Evolutionary conservation across 106 monocot species (phyloP), one percentile per base, ranked within the genome.

Genomic region (Acorus gramineus): DNA sequence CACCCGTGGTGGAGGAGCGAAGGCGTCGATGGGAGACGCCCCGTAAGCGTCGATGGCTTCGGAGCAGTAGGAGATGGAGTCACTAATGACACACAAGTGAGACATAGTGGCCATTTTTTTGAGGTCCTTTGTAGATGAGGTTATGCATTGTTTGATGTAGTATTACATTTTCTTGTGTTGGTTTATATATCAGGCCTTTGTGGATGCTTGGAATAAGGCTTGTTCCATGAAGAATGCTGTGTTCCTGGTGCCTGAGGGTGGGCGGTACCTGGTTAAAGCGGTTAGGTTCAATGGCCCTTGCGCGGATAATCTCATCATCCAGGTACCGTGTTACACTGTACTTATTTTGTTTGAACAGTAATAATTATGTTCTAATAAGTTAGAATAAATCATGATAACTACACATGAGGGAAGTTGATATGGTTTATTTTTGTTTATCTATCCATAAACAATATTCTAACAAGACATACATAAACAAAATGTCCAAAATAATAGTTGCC

Each of bases 41-140:
- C 81, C 0, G 89, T 94, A 42, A 98, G 92, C 44, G 96, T 98
- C 3, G 83, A 91, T 10, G 81, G 74, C 79, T 92, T 91, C 58
- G 91, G 88, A 2, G 96, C 96, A 13, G 83, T 85, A 42, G 96
- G 96, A 6, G 91, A 98, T 64, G 91, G 96, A 6, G 14, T 76
- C 64, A 48, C 91, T 42, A 91, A 98, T 73, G 96, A 98, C 49
- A 91, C 96, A 8, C 76, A 77, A 85, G 96, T 98, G 55, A 47
- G 28, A 28, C 28, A 28, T 28, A 28, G 28, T 28, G 28, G 28
- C 28, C 28, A 28, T 28, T 0, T 28, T 28, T 28, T 28, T 28
- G 28, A 28, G 28, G 28, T 28, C 28, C 28, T 28, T 28, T 28
- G 28, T 28, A 28, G 28, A 28, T 28, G 1, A 28, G 28, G 28